A percentile compares a stretch with the other conserved stretches of the same genome.
Conservation (phyloP, 768 basidiomycete genomes). For the Pulveroboletus sp. region DNA sequence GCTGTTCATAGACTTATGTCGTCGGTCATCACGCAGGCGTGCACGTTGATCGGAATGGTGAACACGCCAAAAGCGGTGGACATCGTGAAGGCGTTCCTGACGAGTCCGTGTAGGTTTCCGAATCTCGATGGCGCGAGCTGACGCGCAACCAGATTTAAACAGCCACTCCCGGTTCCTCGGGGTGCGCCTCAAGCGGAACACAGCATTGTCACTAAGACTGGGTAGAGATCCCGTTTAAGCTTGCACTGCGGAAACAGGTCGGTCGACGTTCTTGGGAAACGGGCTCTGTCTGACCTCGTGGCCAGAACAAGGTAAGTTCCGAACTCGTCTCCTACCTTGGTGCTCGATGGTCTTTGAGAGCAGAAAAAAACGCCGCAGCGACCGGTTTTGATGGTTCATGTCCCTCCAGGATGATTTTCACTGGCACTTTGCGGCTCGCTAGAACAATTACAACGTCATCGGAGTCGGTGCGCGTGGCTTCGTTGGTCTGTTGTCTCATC, state of each 20-base stretch:
- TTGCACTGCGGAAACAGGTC: slow-evolving; percentile 28
- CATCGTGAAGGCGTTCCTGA: slow-evolving; percentile 13
- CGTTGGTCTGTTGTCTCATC: not conserved
- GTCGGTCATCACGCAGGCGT: slow-evolving; percentile 26
- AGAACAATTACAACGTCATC: slow-evolving; percentile 5
- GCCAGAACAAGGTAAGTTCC: slow-evolving; percentile 9
- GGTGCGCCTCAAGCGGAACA: slow-evolving; percentile 15
- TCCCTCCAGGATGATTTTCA: not conserved
- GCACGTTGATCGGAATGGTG: not conserved
- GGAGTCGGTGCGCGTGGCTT: slow-evolving; percentile 11
- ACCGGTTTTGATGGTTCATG: slow-evolving; percentile 13
- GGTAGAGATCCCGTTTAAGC: slow-evolving; percentile 26
- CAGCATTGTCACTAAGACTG: slow-evolving; percentile 6
- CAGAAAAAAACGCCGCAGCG: slow-evolving; percentile 13
- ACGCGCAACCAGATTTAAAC: slow-evolving; percentile 8
- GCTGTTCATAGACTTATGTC: slow-evolving; percentile 7
- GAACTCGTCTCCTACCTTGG: slow-evolving; percentile 13
- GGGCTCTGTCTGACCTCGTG: not conserved
- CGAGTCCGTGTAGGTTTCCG: not conserved
- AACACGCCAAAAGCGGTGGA: slow-evolving; percentile 9
- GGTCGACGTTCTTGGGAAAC: not conserved
- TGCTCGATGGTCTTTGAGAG: slow-evolving; percentile 12
- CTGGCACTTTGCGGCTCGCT: not conserved
- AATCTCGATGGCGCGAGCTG: not conserved
- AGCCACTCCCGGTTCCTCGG: slow-evolving; percentile 20